Evolutionary conservation across 2,329 filamentous ascomycete species (phyloP).

Genomic region (Daldinia sp.): DNA sequence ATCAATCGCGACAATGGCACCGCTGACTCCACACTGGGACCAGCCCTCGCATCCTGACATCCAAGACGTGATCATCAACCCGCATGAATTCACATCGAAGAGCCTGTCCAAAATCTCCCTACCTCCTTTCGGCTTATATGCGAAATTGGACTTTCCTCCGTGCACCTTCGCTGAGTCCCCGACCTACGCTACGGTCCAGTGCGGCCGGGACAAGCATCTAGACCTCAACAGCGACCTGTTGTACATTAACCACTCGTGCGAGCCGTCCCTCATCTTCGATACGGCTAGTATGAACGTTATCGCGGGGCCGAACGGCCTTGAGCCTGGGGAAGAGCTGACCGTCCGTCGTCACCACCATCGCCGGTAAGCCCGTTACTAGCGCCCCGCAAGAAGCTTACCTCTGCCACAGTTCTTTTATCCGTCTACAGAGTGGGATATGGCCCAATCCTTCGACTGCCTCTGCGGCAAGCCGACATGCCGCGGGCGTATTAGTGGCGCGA

Average conservation of each 20-base stretch:
- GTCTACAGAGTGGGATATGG: slow-evolving; percentile 78
- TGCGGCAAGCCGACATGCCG: slow-evolving; percentile 66
- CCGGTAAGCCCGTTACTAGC: slow-evolving; percentile 26
- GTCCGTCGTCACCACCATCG: slow-evolving; percentile 44
- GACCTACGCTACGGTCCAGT: slow-evolving; percentile 72
- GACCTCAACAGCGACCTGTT: slow-evolving; percentile 71
- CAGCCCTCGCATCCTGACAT: slow-evolving; percentile 68
- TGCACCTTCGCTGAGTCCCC: slow-evolving; percentile 63
- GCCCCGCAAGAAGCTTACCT: slow-evolving; percentile 25
- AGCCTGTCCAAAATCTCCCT: slow-evolving; percentile 64
- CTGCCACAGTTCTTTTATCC: slow-evolving; percentile 72
- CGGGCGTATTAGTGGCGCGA: slow-evolving; percentile 69
- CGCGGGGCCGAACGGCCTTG: slow-evolving; percentile 64
- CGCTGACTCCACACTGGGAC: slow-evolving; percentile 65
- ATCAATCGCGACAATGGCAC: slow-evolving; percentile 57
- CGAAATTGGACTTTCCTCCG: slow-evolving; percentile 71
- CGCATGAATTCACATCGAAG: slow-evolving; percentile 65
- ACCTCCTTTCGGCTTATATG: slow-evolving; percentile 70
- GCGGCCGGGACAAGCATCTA: slow-evolving; percentile 62
- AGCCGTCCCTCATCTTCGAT: slow-evolving; percentile 71
- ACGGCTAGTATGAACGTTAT: slow-evolving; percentile 64
- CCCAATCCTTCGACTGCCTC: slow-evolving; percentile 73
- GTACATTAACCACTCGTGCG: slow-evolving; percentile 74
- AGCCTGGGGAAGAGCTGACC: slow-evolving; percentile 65
- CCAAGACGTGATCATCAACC: slow-evolving; percentile 64